Base-by-base conservation (phyloP, 169 alveolate species). In the Plasmodium malariae region DNA sequence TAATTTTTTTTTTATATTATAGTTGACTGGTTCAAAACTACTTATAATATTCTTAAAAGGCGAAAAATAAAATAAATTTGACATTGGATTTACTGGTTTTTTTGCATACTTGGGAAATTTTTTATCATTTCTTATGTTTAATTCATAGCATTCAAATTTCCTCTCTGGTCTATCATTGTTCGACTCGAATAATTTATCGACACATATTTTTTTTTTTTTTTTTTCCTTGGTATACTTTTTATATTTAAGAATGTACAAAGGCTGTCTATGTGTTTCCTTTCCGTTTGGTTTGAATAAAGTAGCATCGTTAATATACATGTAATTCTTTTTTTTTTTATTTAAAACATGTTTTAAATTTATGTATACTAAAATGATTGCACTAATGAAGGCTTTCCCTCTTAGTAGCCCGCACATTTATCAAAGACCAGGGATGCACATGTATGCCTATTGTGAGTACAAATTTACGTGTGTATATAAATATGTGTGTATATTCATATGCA, bases 21-120 rank as follows among this genome's bases (percentile, higher is more conserved):
- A 54, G 12, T 83, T 59, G n/a, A 83, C 72, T 17, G 92, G 85
- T 69, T 60, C 59, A 72, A 87, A 87, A 71, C 92, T 87, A 74
- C 28, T 51, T 67, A 83, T 87, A 34, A 94, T 93, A 28, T 94
- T 94, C 83, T 94, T 94, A 57, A 88, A 94, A 36, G 96, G 96
- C 48, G 93, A 92, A 36, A 94, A 70, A 26, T 92, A 85, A 63
- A 78, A 78, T 28, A 94, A 67, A 54, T 94, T 92, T 2, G 93
- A 88, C 87, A 90, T 60, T 17, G 96, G 96, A 34, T 94, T 88
- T 2, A 80, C 96, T 9, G 96, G 96, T 40, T 92, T 91, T 28
- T 93, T 73, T 91, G 93, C 78, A 51, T 92, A 92, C 72, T 72
- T 80, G n/a, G 78, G 72, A 73, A 92, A 90, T 74, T 94, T 90